A percentile compares a stretch with the other conserved stretches of the same genome.
Conservation (phyloP, 495 filamentous ascomycete genomes). For the Barbatosphaeria neglecta region DNA sequence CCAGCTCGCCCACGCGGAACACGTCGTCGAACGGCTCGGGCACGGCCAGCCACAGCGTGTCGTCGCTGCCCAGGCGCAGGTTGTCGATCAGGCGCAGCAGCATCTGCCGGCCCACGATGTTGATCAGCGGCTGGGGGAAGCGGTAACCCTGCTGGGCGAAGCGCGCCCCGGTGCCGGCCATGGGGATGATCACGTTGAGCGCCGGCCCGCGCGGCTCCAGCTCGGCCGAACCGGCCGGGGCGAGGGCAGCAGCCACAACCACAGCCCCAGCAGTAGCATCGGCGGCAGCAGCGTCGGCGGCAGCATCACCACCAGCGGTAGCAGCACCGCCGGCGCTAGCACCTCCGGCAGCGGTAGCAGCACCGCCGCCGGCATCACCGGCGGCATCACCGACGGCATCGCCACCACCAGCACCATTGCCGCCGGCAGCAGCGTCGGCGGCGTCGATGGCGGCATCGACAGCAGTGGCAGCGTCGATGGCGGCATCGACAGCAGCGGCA, state of each 20-base stretch:
- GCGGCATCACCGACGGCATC: too few species aligned
- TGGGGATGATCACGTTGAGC: conserved; percentile 6
- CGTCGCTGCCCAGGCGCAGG: conserved; percentile 1
- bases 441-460: not conserved
- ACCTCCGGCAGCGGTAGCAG: not conserved
- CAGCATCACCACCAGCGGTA: too few species aligned
- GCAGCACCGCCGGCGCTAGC: not conserved
- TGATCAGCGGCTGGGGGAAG: conserved; percentile 6
- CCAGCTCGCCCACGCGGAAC: conserved; percentile 3
- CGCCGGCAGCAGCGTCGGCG: not conserved
- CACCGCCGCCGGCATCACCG: too few species aligned
- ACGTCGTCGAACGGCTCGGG: conserved; percentile 5
- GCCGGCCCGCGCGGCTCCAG: too few species aligned
- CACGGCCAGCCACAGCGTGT: conserved; percentile 5
- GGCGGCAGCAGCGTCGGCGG: not conserved
- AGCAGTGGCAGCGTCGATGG: not conserved
- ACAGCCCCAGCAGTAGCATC: not conserved
- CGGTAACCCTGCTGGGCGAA: conserved; percentile 7
- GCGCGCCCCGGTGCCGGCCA: conserved; percentile 4
- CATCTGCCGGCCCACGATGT: conserved; percentile 7
- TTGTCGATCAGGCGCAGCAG: conserved; percentile 5
- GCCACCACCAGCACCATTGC: not conserved
- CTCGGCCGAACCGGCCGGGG: not conserved
- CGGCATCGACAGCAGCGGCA: not conserved
- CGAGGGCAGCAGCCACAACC: not conserved